These are phyloP conservation scores for Solanum habrochaites DNA, from an alignment of 257 asterid species.

Conservation along the genomic window DNA sequence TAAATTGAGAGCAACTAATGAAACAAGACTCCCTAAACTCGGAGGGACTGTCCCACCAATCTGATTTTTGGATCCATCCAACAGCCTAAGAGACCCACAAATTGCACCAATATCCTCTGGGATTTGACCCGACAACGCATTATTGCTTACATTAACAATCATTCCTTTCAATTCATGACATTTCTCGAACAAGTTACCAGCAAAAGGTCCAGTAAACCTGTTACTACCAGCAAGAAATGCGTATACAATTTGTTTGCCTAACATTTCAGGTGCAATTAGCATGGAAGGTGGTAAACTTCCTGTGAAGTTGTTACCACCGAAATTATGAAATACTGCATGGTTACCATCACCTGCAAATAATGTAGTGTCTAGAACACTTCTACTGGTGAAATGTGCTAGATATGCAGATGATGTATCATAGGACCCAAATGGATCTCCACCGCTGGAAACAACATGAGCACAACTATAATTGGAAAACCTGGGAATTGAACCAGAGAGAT, in stretches of 20 bases:
- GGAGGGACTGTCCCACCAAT: slow-evolving; percentile 52
- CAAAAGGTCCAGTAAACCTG: slow-evolving; percentile 57
- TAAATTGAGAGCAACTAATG: slow-evolving; percentile 49
- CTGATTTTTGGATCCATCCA: slow-evolving; percentile 62
- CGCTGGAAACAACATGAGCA: slow-evolving; percentile 13
- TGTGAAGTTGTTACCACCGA: slow-evolving; percentile 54
- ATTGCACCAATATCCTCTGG: slow-evolving; percentile 39
- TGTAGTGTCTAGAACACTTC: slow-evolving; percentile 28
- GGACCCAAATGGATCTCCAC: slow-evolving; percentile 6
- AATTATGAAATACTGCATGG: slow-evolving; percentile 47
- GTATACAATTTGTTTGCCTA: slow-evolving; percentile 43
- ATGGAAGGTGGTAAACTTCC: slow-evolving; percentile 38
- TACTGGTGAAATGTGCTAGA: slow-evolving; percentile 33
- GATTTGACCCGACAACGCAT: slow-evolving; percentile 50
- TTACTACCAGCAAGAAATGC: slow-evolving; percentile 75
- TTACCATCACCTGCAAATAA: slow-evolving; percentile 25
- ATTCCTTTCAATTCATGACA: slow-evolving; percentile 55
- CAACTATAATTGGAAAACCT: slow-evolving; percentile 34
- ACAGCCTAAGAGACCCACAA: slow-evolving; percentile 43
- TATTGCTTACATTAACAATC: slow-evolving; percentile 51
- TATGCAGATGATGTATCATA: slow-evolving; percentile 52
- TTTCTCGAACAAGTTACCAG: slow-evolving; percentile 39
- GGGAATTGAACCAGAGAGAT: slow-evolving; percentile 66
- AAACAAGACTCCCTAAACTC: slow-evolving; percentile 38
- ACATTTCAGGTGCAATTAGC: slow-evolving; percentile 50